Evolutionary conservation across 192 early-diverging fungal genomes (phyloP).

Genomic region (Allomyces arbusculus): DNA sequence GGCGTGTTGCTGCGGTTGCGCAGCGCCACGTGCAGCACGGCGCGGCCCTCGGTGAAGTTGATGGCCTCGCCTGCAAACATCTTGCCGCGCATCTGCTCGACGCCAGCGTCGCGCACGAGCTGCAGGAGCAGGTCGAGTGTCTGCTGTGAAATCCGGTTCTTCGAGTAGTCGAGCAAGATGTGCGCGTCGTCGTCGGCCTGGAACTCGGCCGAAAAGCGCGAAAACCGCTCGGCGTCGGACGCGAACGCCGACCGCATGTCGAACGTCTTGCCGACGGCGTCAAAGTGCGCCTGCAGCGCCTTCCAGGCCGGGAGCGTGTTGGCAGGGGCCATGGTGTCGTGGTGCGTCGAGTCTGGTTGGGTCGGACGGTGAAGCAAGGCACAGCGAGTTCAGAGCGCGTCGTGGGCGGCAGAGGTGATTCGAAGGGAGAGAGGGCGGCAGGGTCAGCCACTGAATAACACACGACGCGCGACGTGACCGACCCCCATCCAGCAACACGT

Average conservation of each 20-base stretch:
- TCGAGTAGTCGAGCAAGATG: slow-evolving; percentile 87
- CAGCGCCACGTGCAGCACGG: slow-evolving; percentile 88
- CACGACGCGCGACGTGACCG: no score
- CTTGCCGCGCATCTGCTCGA: slow-evolving; percentile 68
- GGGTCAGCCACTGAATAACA: no score
- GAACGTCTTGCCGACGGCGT: slow-evolving; percentile 45
- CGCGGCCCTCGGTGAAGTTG: slow-evolving; percentile 91
- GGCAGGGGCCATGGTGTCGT: slow-evolving; percentile 37
- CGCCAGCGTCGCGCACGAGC: slow-evolving; percentile 61
- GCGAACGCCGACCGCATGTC: slow-evolving; percentile 65
- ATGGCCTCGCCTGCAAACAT: slow-evolving; percentile 93
- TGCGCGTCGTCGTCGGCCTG: slow-evolving; percentile 26
- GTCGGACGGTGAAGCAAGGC: no score
- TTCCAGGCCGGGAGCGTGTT: slow-evolving; percentile 66
- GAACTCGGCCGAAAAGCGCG: slow-evolving; percentile 54
- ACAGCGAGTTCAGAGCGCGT: no score
- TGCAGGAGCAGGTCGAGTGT: slow-evolving; percentile 59
- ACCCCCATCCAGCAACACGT: background rate
- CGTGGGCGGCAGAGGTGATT: no score
- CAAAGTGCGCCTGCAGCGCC: slow-evolving; percentile 75
- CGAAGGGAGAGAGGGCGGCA: no score
- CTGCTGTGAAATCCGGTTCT: slow-evolving; percentile 74
- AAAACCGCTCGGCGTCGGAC: slow-evolving; percentile 54
- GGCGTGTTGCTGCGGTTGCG: slow-evolving; percentile 69
- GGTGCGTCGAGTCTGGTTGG: no score